Percentiles rank a stretch among this genome's conserved stretches.
These are phyloP conservation scores for Epichloe festucae DNA, from an alignment of 2,329 filamentous ascomycete genomes.

Conservation along the genomic window DNA sequence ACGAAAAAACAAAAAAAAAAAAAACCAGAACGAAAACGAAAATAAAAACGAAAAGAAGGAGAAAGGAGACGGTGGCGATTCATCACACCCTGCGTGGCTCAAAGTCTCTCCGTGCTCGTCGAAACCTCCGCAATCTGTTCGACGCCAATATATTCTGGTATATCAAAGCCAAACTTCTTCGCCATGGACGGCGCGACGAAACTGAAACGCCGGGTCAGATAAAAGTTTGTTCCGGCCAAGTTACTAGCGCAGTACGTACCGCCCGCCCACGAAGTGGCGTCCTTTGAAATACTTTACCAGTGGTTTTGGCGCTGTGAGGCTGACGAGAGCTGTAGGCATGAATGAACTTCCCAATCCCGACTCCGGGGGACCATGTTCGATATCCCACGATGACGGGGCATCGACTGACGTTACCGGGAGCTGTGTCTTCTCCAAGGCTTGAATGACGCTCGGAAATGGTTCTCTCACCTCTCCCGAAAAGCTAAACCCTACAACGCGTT, in stretches of 20 bases:
- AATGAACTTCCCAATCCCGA: conserved; percentile 69
- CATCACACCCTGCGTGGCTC: conserved; percentile 10
- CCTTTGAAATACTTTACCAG: conserved; percentile 73
- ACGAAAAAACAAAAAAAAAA: background rate
- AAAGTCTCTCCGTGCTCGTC: conserved; percentile 38
- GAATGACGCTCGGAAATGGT: conserved; percentile 74
- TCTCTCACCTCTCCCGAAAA: conserved; percentile 89
- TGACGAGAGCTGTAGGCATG: conserved; percentile 68
- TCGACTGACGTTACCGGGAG: conserved; percentile 81
- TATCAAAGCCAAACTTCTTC: conserved; percentile 72
- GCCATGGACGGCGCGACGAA: conserved; percentile 71
- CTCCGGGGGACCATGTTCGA: conserved; percentile 74
- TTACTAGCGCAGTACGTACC: conserved; percentile 33
- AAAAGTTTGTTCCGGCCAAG: background rate
- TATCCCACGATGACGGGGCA: conserved; percentile 89
- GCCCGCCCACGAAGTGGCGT: conserved; percentile 81
- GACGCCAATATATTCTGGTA: conserved; percentile 71
- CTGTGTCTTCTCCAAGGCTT: conserved; percentile 57
- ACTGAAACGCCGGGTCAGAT: conserved; percentile 26
- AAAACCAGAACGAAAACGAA: too few relatives aligned
- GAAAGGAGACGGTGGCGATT: background rate
- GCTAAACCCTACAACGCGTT: conserved; percentile 55
- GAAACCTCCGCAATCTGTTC: conserved; percentile 80
- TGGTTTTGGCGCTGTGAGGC: conserved; percentile 87
- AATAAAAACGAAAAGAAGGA: background rate